Evolutionary conservation across 306 rosid species (phyloP).

Genomic region (Cucumis cinereus): DNA sequence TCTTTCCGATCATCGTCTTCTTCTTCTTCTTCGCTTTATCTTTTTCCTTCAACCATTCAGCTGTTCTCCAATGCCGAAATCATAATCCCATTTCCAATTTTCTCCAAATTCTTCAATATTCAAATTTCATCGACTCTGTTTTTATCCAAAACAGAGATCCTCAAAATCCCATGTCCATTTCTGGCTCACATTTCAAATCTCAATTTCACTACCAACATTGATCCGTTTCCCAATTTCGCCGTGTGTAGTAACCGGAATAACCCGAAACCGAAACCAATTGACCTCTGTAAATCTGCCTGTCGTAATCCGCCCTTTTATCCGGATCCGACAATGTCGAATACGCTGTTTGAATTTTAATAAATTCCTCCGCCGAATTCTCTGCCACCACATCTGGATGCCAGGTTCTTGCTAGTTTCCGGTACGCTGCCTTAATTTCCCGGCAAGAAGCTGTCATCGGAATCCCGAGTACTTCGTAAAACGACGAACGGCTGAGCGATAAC

Average conservation of each 20-base stretch:
- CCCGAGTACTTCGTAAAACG: constrained; percentile 68
- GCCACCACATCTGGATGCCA: constrained; percentile 69
- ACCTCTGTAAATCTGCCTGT: constrained; percentile 17
- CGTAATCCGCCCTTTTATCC: constrained; percentile 45
- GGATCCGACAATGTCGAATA: constrained; percentile 64
- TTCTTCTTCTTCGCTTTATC: not conserved
- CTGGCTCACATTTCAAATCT: not conserved
- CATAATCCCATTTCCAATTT: no score
- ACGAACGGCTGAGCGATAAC: constrained; percentile 27
- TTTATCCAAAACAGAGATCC: no score
- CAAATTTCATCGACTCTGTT: no score
- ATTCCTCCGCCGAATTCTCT: constrained; percentile 40
- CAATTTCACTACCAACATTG: constrained; percentile 51
- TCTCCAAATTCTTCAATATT: no score
- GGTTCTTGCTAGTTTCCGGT: constrained; percentile 48
- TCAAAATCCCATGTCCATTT: no score
- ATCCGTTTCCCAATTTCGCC: constrained; percentile 65
- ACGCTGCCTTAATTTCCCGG: constrained; percentile 49
- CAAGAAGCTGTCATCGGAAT: constrained; percentile 34
- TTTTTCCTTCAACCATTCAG: no score
- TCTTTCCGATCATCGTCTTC: not conserved
- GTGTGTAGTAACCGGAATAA: constrained; percentile 10
- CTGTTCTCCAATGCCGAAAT: no score
- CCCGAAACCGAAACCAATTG: not conserved
- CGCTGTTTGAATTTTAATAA: constrained; percentile 48